These are phyloP conservation scores for Darksidea phi DNA, from an alignment of 495 filamentous ascomycete species.

Conservation along the genomic window DNA sequence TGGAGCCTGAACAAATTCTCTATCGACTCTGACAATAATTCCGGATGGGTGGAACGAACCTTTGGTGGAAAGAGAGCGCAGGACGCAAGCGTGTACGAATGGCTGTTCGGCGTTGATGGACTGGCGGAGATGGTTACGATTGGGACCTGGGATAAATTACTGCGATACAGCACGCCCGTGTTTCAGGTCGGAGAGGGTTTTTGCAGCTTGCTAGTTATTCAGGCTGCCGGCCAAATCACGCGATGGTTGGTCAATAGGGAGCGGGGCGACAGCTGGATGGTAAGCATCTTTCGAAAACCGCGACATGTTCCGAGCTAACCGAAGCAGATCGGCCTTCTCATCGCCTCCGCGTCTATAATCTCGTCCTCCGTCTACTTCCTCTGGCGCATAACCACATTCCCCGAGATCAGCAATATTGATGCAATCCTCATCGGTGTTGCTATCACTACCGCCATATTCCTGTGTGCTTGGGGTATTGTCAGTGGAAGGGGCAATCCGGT, in stretches of 20 bases:
- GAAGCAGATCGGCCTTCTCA: slow-evolving; percentile 76
- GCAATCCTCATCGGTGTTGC: slow-evolving; percentile 88
- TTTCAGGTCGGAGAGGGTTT: slow-evolving; percentile 96
- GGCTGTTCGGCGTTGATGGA: slow-evolving; percentile 80
- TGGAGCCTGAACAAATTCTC: slow-evolving; percentile 94
- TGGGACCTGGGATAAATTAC: slow-evolving; percentile 82
- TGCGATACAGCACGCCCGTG: slow-evolving; percentile 90
- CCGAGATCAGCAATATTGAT: slow-evolving; percentile 89
- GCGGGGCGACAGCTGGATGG: slow-evolving; percentile 95
- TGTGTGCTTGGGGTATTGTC: slow-evolving; percentile 91
- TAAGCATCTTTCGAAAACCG: slow-evolving; percentile 49
- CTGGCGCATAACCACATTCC: slow-evolving; percentile 90
- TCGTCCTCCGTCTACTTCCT: slow-evolving; percentile 95
- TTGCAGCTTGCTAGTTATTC: slow-evolving; percentile 92
- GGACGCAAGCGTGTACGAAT: slow-evolving; percentile 66
- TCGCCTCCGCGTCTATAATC: slow-evolving; percentile 84
- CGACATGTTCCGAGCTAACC: slow-evolving; percentile 33
- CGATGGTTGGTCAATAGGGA: slow-evolving; percentile 90
- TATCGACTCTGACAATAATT: slow-evolving; percentile 70
- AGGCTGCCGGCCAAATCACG: slow-evolving; percentile 91
- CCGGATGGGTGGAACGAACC: slow-evolving; percentile 76
- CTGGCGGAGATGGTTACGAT: slow-evolving; percentile 74
- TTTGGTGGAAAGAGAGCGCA: slow-evolving; percentile 66
- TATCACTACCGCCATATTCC: slow-evolving; percentile 84
- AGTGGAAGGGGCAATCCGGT: slow-evolving; percentile 93